Evolutionary conservation across 2,329 filamentous ascomycete species (phyloP).

Genomic region (Aotearoamyces nothofagi): DNA sequence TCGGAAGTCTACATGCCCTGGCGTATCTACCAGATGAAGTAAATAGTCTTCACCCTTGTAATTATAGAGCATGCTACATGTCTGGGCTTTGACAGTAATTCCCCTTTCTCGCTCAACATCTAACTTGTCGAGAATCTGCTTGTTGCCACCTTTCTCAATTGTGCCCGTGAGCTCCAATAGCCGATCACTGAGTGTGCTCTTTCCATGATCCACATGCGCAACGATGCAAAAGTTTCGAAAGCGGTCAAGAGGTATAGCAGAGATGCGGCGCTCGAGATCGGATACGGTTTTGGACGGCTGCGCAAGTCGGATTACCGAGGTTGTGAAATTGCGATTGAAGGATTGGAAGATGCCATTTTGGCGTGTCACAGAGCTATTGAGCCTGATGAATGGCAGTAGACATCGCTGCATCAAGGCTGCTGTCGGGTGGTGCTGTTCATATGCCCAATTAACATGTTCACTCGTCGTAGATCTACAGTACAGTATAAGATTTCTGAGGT

Average conservation of each 20-base stretch:
- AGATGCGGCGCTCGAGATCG: conserved; percentile 44
- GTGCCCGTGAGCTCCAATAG: conserved; percentile 89
- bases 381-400: conserved; percentile 17
- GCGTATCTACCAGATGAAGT: conserved; percentile 89
- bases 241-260: conserved; percentile 61
- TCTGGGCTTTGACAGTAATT: conserved; percentile 98
- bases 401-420: conserved; percentile 21
- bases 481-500: too few relatives aligned
- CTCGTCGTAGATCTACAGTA: too few relatives aligned
- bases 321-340: conserved; percentile 12
- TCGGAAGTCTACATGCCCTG: conserved; percentile 93
- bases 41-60: conserved; percentile 78
- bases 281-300: conserved; percentile 17
- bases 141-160: conserved; percentile 72
- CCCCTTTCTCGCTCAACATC: conserved; percentile 93
- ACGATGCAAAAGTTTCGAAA: conserved; percentile 98
- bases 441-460: not conserved
- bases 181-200: conserved; percentile 87
- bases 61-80: conserved; percentile 93
- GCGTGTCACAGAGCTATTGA: conserved; percentile 16
- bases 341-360: conserved; percentile 14
- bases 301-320: conserved; percentile 13
- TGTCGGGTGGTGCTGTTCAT: conserved; percentile 1
- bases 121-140: conserved; percentile 92
- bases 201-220: conserved; percentile 96